Evolutionary conservation across 1,139 yeast genomes (phyloP).

Genomic region (Yamadazyma mexicana): DNA sequence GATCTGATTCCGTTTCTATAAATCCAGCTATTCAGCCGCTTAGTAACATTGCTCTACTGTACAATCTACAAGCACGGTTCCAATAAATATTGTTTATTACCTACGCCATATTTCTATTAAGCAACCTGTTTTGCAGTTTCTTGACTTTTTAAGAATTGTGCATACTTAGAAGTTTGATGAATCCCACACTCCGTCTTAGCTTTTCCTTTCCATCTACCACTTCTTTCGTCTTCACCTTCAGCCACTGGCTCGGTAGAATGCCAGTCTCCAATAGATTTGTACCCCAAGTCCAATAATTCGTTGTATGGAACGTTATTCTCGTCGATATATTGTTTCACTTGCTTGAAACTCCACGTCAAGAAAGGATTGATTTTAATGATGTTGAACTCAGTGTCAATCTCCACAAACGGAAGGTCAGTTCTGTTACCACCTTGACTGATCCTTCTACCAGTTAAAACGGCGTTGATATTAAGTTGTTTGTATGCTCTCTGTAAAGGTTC

Average conservation of each 20-base stretch:
- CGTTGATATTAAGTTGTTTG: slow-evolving; percentile 64
- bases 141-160: slow-evolving; percentile 45
- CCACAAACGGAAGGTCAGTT: slow-evolving; percentile 70
- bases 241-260: slow-evolving; percentile 89
- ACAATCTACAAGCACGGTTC: too few species aligned
- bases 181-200: slow-evolving; percentile 95
- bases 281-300: slow-evolving; percentile 79
- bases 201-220: slow-evolving; percentile 96
- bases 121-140: neutral
- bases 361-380: slow-evolving; percentile 87
- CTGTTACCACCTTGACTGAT: slow-evolving; percentile 89
- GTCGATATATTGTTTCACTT: slow-evolving; percentile 70
- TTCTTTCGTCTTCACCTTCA: slow-evolving; percentile 92
- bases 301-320: slow-evolving; percentile 80
- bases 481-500: slow-evolving; percentile 92
- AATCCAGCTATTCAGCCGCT: too few species aligned
- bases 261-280: slow-evolving; percentile 92
- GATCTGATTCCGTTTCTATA: too few species aligned
- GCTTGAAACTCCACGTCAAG: slow-evolving; percentile 76
- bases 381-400: slow-evolving; percentile 66
- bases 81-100: neutral
- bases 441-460: slow-evolving; percentile 91
- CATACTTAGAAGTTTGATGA: slow-evolving; percentile 75
- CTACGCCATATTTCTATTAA: neutral
- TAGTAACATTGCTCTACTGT: too few species aligned